Base-by-base conservation (phyloP, 1,139 yeast species). In the Protomyces gravidus region DNA sequence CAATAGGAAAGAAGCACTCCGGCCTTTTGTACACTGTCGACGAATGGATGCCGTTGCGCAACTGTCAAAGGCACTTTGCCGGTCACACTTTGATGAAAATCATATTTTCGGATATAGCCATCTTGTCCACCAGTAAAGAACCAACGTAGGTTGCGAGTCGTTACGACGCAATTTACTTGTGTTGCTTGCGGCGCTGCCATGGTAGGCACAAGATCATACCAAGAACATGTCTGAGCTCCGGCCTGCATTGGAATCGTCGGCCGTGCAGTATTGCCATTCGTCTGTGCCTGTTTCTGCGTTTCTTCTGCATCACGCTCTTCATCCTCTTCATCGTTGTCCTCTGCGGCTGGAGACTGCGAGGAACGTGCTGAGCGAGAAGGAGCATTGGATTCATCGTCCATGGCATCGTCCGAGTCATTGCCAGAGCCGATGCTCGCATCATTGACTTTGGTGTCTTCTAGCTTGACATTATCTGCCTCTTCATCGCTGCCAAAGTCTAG, bases 71-170 rank as follows among this genome's bases (percentile, higher is more conserved):
- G 94, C 4, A 86, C 76, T 68, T 86, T 87, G n/a, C 97, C 97
- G 67, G 87, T 90, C 27, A 92, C 80, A 0, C 96, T 86, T 40
- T 85, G 85, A 50, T 84, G 79, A 65, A 92, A 86, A 71, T 94
- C 96, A 72, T 85, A 92, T 69, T 87, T 88, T 55, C 98, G 76
- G 46, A 92, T 86, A 67, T 84, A 88, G 11, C 99, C 99, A 71
- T 92, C 99, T 65, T 88, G 94, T 4, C 98, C 98, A 21, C 99
- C 99, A 1, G 96, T 85, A 67, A 90, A 83, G 59, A 92, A 77
- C 86, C 90, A 90, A 69, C 85, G 85, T 50, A 92, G 85, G 6
- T 95, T 96, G 68, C 81, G 82, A 0, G 96, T 81, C 59, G 89
- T 76, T 5, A 94, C 86, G 56, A 92, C 69, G 5, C 94, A 79